These are phyloP conservation scores for Leccinum subrobustum DNA, from an alignment of 1,284 basidiomycete genomes.

Conservation along the genomic window DNA sequence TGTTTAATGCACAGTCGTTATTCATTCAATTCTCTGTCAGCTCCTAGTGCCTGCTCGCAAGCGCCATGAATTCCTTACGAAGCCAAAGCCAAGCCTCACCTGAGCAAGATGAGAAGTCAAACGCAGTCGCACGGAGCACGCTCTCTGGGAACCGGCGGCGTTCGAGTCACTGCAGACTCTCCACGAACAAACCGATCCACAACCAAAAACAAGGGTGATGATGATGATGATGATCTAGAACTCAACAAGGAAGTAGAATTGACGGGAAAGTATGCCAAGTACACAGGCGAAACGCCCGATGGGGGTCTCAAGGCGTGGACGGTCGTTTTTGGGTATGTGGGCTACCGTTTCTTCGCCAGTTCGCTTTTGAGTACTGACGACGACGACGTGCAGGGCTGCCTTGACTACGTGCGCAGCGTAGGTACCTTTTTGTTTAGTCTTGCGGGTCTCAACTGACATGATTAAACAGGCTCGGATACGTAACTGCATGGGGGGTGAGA, in stretches of 20 bases:
- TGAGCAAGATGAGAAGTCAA: background rate
- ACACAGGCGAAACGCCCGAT: conserved; percentile 38
- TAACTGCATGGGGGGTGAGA: conserved; percentile 33
- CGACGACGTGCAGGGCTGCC: conserved; percentile 16
- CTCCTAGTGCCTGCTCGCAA: background rate
- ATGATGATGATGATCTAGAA: background rate
- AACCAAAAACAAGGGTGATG: background rate
- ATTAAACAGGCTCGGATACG: conserved; percentile 24
- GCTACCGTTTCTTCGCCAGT: too few relatives aligned
- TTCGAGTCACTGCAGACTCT: conserved; percentile 7
- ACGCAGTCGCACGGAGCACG: background rate
- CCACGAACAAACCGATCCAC: background rate
- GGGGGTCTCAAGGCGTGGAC: conserved; percentile 55
- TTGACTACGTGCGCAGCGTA: conserved; percentile 21
- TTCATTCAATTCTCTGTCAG: background rate
- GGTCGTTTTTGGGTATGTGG: conserved; percentile 44
- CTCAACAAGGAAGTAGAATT: background rate
- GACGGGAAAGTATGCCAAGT: conserved; percentile 21
- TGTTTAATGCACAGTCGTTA: background rate
- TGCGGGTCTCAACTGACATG: conserved; percentile 5
- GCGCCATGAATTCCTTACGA: conserved; percentile 2
- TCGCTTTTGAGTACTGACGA: conserved; percentile 7
- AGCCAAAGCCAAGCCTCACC: background rate
- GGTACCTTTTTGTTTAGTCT: conserved; percentile 4
- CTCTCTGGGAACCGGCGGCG: background rate